Percentiles rank a stretch among this genome's conserved stretches.
These are phyloP conservation scores for Knoxia roxburghii DNA, from an alignment of 257 asterid genomes.

Conservation along the genomic window DNA sequence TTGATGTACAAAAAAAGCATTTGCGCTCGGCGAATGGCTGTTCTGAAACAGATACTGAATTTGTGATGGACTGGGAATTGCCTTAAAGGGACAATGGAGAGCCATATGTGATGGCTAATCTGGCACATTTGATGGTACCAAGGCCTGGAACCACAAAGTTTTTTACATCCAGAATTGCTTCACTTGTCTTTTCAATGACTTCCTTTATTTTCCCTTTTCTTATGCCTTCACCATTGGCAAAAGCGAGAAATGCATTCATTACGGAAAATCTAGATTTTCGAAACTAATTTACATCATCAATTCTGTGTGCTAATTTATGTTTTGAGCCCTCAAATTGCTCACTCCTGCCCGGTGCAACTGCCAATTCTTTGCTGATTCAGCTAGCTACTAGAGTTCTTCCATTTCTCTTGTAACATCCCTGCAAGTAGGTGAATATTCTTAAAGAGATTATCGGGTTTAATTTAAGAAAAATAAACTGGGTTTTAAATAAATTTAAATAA, in stretches of 20 bases:
- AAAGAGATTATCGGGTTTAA: too few species aligned
- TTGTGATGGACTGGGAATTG: conserved; percentile 9
- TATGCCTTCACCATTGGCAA: background rate
- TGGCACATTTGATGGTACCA: conserved; percentile 4
- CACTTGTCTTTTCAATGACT: conserved; percentile 1
- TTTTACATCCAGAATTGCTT: conserved; percentile 3
- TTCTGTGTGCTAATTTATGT: too few species aligned
- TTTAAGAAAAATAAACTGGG: too few species aligned
- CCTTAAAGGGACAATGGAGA: conserved; percentile 7
- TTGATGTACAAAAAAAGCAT: conserved; percentile 3
- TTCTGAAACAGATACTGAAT: conserved; percentile 11
- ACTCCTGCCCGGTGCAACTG: too few species aligned
- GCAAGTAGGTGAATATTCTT: too few species aligned
- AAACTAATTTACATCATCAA: too few species aligned
- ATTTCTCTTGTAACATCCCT: too few species aligned
- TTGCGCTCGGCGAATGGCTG: conserved; percentile 7
- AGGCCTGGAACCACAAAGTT: conserved; percentile 8
- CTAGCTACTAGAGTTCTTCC: too few species aligned
- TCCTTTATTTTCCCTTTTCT: background rate
- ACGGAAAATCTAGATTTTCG: background rate
- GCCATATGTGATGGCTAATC: background rate
- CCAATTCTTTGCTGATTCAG: too few species aligned
- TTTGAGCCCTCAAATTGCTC: too few species aligned
- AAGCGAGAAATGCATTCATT: background rate
- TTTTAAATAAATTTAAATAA: too few species aligned